Evolutionary conservation across 1,284 basidiomycete genomes (phyloP), one percentile per base, ranked within the genome.

Genomic region (Puccinia horiana): DNA sequence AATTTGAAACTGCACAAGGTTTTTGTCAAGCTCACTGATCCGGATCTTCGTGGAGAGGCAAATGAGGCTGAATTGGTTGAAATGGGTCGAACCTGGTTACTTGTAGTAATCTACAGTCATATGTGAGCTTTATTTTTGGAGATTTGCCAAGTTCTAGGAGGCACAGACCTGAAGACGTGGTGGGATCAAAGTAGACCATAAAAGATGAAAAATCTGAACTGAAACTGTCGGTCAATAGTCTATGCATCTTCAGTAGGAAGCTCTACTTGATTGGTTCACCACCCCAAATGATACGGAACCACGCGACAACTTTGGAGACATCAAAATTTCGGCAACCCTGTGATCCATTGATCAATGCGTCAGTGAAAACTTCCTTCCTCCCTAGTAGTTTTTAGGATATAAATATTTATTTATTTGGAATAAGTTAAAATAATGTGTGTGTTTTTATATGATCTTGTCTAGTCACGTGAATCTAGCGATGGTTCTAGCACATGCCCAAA

Each of bases 201-300:
- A 54, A 49, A 8, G 29, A 42, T 76, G 6, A 20, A 47, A 6
- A 9, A 61, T 56, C 6, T 56, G 35, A 40, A 65, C 35, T 40
- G 20, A 65, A 2, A 65, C 18, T 40, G 3, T 26, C 61, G n/a
- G 40, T 23, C 61, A 42, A 63, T n/a, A 76, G 74, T 40, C 63
- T 76, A 26, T 76, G 74, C 42, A 61, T 76, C 35, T 76, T 76
- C 37, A 63, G 74, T 29, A 76, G 61, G 35, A 76, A 76, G 74
- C 40, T 76, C n/a, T 76, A 76, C 54, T 76, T 76, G 74, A 76
- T 76, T 37, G 54, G 74, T 18, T 76, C 74, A 44, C 74, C 74
- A 2, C 16, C 54, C 23, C 23, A 61, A 76, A 61, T 76, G 35
- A 76, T 76, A 20, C 29, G 37, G 12, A 32, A 76, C 32, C 74